Conservation (phyloP, 495 filamentous ascomycete species). For the Pseudevernia furfuracea region DNA sequence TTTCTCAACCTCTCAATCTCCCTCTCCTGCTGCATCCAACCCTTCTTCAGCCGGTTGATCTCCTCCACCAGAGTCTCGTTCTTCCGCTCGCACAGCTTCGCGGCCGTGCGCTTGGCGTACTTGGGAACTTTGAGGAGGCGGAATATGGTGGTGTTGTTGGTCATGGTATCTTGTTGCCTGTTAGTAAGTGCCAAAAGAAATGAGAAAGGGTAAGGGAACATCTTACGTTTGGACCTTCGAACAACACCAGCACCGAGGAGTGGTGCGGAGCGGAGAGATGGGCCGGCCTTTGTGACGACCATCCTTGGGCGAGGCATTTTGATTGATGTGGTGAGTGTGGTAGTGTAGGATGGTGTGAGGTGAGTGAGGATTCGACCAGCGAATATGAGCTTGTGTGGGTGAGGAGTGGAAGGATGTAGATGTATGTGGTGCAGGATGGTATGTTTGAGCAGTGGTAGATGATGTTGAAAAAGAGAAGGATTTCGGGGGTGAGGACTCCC, state of each 20-base stretch:
- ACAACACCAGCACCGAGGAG: background rate
- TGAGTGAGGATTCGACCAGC: conserved; percentile 1
- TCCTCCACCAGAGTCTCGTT: background rate
- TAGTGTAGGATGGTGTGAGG: background rate
- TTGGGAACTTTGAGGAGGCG: background rate
- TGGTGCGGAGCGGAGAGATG: background rate
- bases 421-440: background rate
- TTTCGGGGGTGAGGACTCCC: background rate
- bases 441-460: background rate
- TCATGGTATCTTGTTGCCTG: background rate
- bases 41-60: background rate
- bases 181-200: background rate
- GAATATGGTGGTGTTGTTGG: background rate
- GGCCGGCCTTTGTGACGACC: background rate
- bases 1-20: background rate
- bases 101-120: background rate
- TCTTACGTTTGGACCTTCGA: background rate
- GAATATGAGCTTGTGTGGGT: background rate
- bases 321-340: background rate
- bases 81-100: background rate
- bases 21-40: background rate
- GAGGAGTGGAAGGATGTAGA: background rate
- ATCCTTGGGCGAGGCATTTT: background rate
- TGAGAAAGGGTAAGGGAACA: background rate
- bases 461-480: background rate